Evolutionary conservation across 1,284 basidiomycete species (phyloP).

Genomic region (Melampsora americana): DNA sequence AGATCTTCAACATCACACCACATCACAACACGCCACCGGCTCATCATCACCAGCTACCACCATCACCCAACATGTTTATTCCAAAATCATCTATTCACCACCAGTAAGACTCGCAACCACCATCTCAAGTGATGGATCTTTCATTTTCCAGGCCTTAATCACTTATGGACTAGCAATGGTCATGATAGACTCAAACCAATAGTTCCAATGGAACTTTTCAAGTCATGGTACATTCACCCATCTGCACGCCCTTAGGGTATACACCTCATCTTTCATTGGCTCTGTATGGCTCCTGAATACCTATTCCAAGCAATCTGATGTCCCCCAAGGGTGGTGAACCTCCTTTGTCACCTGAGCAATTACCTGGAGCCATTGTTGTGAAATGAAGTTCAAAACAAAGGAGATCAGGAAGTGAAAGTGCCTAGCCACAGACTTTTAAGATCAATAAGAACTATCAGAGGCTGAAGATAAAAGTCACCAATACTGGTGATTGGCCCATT

Average conservation of each 20-base stretch:
- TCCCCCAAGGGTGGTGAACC: conserved; percentile 11
- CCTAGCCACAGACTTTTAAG: conserved; percentile 59
- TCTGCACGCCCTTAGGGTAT: conserved; percentile 76
- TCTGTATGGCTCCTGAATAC: conserved; percentile 87
- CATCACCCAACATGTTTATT: no score
- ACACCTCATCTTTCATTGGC: conserved; percentile 77
- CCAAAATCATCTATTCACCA: no score
- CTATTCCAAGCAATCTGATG: conserved; percentile 65
- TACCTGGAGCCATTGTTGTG: conserved; percentile 64
- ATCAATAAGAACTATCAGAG: conserved; percentile 72
- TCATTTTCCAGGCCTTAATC: no score
- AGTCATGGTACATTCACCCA: conserved; percentile 72
- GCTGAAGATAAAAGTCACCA: conserved; percentile 73
- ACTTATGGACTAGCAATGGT: no score
- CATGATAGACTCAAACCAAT: no score
- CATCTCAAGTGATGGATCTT: no score
- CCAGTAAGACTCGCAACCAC: no score
- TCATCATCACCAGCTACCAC: no score
- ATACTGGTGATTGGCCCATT: conserved; percentile 89
- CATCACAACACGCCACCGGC: no score
- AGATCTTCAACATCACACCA: no score
- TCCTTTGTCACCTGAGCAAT: conserved; percentile 51
- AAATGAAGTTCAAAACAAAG: conserved; percentile 35
- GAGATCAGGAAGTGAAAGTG: not conserved
- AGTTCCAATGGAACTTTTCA: conserved; percentile 68